phyloP scores from a whole-genome alignment of 2,329 filamentous ascomycete genomes.

The Exutisphaerella laricina region DNA sequence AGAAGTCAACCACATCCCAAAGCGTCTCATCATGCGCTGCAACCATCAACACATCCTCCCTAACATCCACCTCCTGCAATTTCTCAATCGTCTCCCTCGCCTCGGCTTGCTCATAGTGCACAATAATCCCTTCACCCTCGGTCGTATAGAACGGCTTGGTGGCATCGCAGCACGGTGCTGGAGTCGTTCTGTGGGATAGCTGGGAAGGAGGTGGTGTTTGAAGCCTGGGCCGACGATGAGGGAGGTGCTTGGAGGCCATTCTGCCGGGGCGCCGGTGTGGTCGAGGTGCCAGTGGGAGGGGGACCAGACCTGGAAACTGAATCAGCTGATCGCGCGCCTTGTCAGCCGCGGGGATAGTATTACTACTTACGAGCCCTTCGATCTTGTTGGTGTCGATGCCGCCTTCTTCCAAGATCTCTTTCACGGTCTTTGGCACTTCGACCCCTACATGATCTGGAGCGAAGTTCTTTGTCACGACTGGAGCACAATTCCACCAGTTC shows the following conservation, averaged over 20 bases:
- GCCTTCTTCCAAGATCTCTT: constrained; percentile 12
- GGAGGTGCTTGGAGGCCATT: constrained; percentile 43
- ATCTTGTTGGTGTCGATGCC: too few relatives aligned
- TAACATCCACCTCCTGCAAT: constrained; percentile 43
- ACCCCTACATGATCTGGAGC: constrained; percentile 27
- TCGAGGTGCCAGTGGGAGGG: constrained; percentile 47
- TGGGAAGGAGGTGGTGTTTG: constrained; percentile 42
- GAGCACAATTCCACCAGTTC: constrained; percentile 28
- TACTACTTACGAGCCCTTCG: too few relatives aligned
- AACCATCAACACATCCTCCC: constrained; percentile 41
- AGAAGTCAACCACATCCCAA: constrained; percentile 44
- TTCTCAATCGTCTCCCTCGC: constrained; percentile 41
- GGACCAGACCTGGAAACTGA: constrained; percentile 21
- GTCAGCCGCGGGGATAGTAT: too few relatives aligned
- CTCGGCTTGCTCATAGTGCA: constrained; percentile 30
- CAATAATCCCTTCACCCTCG: constrained; percentile 24
- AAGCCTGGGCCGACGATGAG: constrained; percentile 51
- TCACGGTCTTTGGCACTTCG: constrained; percentile 31
- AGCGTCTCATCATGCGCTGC: constrained; percentile 47
- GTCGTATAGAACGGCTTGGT: constrained; percentile 26
- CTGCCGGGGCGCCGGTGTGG: constrained; percentile 47
- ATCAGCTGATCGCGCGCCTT: not conserved
- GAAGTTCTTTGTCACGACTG: constrained; percentile 6
- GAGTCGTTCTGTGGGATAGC: constrained; percentile 40
- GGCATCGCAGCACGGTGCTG: too few relatives aligned